Evolutionary conservation across 2,329 filamentous ascomycete genomes (phyloP).

Genomic region (Cladobotryum mycophilum): DNA sequence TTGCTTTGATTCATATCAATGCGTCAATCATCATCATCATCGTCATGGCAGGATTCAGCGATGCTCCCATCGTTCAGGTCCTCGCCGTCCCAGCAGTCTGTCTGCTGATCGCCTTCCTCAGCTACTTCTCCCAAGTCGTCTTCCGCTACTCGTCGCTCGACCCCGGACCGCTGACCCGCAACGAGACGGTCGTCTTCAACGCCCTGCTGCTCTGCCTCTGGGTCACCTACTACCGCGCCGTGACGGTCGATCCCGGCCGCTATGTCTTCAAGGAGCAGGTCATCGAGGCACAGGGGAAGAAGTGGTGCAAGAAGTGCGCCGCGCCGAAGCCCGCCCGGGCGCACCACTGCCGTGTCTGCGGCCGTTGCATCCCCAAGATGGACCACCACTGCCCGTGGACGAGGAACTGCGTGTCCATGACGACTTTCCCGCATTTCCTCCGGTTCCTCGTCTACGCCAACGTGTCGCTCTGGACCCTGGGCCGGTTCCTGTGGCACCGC

Average conservation of each 20-base stretch:
- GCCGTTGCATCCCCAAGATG: conserved; percentile 71
- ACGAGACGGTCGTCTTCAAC: conserved; percentile 61
- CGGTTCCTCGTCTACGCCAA: conserved; percentile 71
- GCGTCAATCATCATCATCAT: conserved; percentile 6
- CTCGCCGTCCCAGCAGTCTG: conserved; percentile 66
- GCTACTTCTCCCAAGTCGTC: conserved; percentile 66
- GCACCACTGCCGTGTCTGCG: conserved; percentile 75
- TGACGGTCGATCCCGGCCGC: conserved; percentile 51
- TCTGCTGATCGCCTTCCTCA: conserved; percentile 60
- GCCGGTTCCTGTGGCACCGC: conserved; percentile 54
- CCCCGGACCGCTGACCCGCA: conserved; percentile 52
- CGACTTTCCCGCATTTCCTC: conserved; percentile 75
- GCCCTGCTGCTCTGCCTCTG: conserved; percentile 55
- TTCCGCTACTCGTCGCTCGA: conserved; percentile 53
- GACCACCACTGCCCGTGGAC: conserved; percentile 88
- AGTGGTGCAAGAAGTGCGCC: conserved; percentile 73
- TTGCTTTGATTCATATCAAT: background rate
- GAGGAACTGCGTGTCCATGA: conserved; percentile 73
- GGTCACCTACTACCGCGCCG: conserved; percentile 61
- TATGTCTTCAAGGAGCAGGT: conserved; percentile 39
- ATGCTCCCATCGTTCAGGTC: conserved; percentile 39
- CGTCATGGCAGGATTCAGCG: conserved; percentile 37
- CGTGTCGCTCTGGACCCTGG: conserved; percentile 55
- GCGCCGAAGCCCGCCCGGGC: conserved; percentile 68
- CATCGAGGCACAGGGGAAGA: conserved; percentile 29